These are phyloP conservation scores for Paramyrothecium sp. DNA, from an alignment of 2,329 filamentous ascomycete species.

Conservation along the genomic window DNA sequence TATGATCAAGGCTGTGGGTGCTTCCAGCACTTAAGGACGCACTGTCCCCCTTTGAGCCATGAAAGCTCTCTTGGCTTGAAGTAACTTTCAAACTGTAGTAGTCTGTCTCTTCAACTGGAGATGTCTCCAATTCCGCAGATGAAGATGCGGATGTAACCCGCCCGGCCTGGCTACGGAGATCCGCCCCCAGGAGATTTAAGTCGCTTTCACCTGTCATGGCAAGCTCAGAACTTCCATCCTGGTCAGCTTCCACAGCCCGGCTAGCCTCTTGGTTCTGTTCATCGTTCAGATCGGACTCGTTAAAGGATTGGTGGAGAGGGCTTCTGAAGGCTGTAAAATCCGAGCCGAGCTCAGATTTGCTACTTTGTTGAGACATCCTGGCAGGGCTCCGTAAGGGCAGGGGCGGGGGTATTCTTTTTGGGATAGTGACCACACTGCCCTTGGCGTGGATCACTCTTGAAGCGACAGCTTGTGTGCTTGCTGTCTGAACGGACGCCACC, in stretches of 20 bases:
- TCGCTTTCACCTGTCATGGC: no score
- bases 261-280: conserved; percentile 13
- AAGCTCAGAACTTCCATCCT: no score
- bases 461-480: conserved; percentile 54
- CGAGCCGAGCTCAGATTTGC: conserved; percentile 56
- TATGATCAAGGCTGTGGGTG: conserved; percentile 16
- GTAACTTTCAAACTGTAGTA: conserved; percentile 3
- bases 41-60: conserved; percentile 9
- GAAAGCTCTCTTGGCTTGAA: conserved; percentile 6
- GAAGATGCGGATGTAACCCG: no score
- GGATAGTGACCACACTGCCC: conserved; percentile 80
- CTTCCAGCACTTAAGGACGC: conserved; percentile 3
- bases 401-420: conserved; percentile 74
- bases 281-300: conserved; percentile 24
- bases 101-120: background rate
- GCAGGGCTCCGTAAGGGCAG: conserved; percentile 76
- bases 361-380: conserved; percentile 48
- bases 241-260: no score
- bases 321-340: conserved; percentile 53
- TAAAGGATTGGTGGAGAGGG: conserved; percentile 50
- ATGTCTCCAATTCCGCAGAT: background rate
- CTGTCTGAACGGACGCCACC: conserved; percentile 57
- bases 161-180: background rate
- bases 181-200: no score
- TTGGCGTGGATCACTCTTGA: conserved; percentile 69